Conservation (phyloP, 2,329 filamentous ascomycete species). For the Dothideomycetes sp. region DNA sequence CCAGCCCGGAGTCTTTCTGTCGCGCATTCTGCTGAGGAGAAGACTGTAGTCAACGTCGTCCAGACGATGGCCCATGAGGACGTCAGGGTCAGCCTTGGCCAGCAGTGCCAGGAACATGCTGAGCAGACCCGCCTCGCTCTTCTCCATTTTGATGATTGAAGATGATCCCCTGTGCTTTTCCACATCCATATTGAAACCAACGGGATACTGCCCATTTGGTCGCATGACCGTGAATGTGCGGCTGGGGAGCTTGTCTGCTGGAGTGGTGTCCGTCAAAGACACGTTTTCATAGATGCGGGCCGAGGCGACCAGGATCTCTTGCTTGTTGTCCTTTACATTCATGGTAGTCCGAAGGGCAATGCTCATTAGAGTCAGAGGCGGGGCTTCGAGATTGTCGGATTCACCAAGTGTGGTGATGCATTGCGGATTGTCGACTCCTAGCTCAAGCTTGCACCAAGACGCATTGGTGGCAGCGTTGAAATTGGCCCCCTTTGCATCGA, state of each 20-base stretch:
- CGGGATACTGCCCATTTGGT: slow-evolving; percentile 67
- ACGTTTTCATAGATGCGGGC: slow-evolving; percentile 89
- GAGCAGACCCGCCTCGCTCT: slow-evolving; percentile 73
- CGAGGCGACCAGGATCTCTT: slow-evolving; percentile 86
- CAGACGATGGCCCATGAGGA: slow-evolving; percentile 87
- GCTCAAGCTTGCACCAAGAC: slow-evolving; percentile 94
- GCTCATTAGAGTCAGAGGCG: slow-evolving; percentile 92
- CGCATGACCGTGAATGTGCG: slow-evolving; percentile 87
- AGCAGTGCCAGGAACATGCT: slow-evolving; percentile 84
- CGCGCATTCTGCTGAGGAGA: slow-evolving; percentile 71
- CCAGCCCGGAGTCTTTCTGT: slow-evolving; percentile 90
- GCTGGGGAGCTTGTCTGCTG: slow-evolving; percentile 78
- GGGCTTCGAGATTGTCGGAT: slow-evolving; percentile 68
- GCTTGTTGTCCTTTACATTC: slow-evolving; percentile 88
- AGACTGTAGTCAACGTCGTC: slow-evolving; percentile 95
- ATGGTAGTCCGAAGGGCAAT: slow-evolving; percentile 77
- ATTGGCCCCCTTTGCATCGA: slow-evolving; percentile 60
- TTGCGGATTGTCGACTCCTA: slow-evolving; percentile 67
- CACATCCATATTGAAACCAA: slow-evolving; percentile 73
- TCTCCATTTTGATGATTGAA: slow-evolving; percentile 71
- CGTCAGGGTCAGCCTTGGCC: slow-evolving; percentile 81
- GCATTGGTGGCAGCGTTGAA: slow-evolving; percentile 80
- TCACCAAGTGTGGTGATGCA: slow-evolving; percentile 63
- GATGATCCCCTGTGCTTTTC: slow-evolving; percentile 65
- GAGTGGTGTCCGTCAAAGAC: slow-evolving; percentile 73